Evolutionary conservation across 257 asterid genomes (phyloP).

Genomic region (Solanum commersonii): DNA sequence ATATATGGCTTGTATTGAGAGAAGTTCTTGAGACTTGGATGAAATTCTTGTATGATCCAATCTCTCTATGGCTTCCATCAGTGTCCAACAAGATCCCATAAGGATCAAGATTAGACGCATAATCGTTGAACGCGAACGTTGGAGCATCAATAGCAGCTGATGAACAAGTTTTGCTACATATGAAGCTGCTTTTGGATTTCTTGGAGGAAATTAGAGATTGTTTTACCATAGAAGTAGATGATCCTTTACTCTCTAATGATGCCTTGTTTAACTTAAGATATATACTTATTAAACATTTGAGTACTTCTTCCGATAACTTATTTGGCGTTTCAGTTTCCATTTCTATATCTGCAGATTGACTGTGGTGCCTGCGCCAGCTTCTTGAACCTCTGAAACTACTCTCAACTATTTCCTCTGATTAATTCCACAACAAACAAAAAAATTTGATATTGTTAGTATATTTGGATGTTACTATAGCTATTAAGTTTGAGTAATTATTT

Average conservation of each 20-base stretch:
- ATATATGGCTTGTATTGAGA: slow-evolving; percentile 37
- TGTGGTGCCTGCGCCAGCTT: slow-evolving; percentile 9
- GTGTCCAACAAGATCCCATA: slow-evolving; percentile 52
- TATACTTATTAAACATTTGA: slow-evolving; percentile 60
- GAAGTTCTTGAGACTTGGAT: slow-evolving; percentile 55
- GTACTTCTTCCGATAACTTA: slow-evolving; percentile 65
- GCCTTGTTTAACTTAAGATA: slow-evolving; percentile 51
- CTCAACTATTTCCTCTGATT: slow-evolving; percentile 26
- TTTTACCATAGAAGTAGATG: slow-evolving; percentile 21
- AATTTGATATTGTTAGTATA: neutral
- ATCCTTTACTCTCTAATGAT: slow-evolving; percentile 31
- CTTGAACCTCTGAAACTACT: slow-evolving; percentile 29
- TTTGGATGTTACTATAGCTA: neutral
- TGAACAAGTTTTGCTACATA: slow-evolving; percentile 59
- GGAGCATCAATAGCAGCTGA: slow-evolving; percentile 11
- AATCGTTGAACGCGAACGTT: slow-evolving; percentile 32
- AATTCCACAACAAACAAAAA: neutral
- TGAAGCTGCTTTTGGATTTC: slow-evolving; percentile 58
- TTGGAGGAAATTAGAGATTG: slow-evolving; percentile 36
- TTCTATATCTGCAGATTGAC: slow-evolving; percentile 17
- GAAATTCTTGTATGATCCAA: slow-evolving; percentile 76
- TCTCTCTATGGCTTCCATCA: slow-evolving; percentile 46
- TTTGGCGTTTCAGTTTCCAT: slow-evolving; percentile 40
- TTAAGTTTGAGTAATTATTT: neutral
- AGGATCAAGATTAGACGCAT: slow-evolving; percentile 52